Percentiles rank a stretch among this genome's conserved stretches.
Conservation (phyloP, 1,284 basidiomycete species). For the Sporisorium iseilematis-ciliati region DNA sequence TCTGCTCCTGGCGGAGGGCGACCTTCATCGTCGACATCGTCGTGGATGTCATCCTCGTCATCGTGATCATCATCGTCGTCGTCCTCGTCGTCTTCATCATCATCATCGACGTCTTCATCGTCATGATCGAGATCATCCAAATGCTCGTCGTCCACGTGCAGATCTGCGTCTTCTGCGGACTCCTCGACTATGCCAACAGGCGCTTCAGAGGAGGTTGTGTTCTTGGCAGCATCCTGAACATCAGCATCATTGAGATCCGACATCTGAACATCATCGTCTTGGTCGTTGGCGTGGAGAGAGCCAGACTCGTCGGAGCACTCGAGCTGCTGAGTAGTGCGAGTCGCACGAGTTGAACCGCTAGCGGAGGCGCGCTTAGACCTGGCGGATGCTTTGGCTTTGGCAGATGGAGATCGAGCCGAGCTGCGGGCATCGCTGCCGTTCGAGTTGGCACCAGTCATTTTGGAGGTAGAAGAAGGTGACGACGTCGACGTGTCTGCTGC, state of each 20-base stretch:
- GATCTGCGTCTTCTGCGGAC: constrained; percentile 10
- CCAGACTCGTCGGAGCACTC: constrained; percentile 35
- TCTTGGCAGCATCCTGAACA: constrained; percentile 6
- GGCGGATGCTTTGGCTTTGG: constrained; percentile 21
- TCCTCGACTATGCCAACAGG: constrained; percentile 26
- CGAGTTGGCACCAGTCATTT: constrained; percentile 31
- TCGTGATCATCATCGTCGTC: constrained; percentile 16
- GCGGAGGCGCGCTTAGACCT: constrained; percentile 31
- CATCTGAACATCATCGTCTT: constrained; percentile 35
- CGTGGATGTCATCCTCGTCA: constrained; percentile 22
- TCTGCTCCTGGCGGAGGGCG: constrained; percentile 15
- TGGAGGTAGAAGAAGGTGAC: constrained; percentile 13
- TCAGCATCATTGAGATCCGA: constrained; percentile 19
- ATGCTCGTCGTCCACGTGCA: constrained; percentile 24
- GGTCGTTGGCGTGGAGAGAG: constrained; percentile 3
- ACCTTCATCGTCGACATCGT: constrained; percentile 34
- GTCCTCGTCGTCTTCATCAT: constrained; percentile 3
- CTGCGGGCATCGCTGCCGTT: constrained; percentile 18
- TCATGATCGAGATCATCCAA: constrained; percentile 17
- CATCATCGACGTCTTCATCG: constrained; percentile 7
- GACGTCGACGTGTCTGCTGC: not conserved
- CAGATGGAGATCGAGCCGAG: constrained; percentile 19
- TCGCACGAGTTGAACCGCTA: constrained; percentile 18
- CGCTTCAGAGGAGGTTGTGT: not conserved
- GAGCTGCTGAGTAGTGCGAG: constrained; percentile 19